Evolutionary conservation across 495 filamentous ascomycete genomes (phyloP).

Genomic region (Xylaria telfairii): DNA sequence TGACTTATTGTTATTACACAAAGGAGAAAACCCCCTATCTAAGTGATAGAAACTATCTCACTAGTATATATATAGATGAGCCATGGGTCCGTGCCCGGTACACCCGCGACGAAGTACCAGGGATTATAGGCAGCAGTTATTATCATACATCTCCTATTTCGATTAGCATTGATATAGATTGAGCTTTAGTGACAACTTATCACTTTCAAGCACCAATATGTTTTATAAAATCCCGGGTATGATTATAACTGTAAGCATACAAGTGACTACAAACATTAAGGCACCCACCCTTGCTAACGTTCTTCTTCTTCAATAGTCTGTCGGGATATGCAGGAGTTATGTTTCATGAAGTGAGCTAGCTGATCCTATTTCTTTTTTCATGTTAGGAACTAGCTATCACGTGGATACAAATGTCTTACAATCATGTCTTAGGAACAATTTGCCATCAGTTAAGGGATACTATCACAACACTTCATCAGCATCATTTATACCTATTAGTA

Average conservation of each 20-base stretch:
- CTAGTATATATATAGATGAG: too few species aligned
- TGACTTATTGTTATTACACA: too few species aligned
- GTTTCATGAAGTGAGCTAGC: not conserved
- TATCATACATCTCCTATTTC: not conserved
- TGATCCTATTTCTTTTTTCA: not conserved
- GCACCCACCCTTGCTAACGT: not conserved
- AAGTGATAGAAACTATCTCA: too few species aligned
- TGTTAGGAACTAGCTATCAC: not conserved
- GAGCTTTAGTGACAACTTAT: not conserved
- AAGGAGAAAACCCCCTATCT: too few species aligned
- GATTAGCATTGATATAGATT: not conserved
- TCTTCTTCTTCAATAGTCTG: not conserved
- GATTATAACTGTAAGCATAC: not conserved
- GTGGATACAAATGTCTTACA: not conserved
- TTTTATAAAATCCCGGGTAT: not conserved
- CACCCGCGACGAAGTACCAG: not conserved
- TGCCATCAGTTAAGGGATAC: not conserved
- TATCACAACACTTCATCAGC: not conserved
- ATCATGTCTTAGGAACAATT: not conserved
- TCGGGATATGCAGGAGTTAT: not conserved
- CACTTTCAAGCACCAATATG: not conserved
- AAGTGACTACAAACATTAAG: not conserved
- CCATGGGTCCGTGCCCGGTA: too few species aligned
- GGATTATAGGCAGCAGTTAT: not conserved
- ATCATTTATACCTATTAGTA: not conserved